Conservation (phyloP, 352 stramenopile genomes). For the Globisporangium irregulare region DNA sequence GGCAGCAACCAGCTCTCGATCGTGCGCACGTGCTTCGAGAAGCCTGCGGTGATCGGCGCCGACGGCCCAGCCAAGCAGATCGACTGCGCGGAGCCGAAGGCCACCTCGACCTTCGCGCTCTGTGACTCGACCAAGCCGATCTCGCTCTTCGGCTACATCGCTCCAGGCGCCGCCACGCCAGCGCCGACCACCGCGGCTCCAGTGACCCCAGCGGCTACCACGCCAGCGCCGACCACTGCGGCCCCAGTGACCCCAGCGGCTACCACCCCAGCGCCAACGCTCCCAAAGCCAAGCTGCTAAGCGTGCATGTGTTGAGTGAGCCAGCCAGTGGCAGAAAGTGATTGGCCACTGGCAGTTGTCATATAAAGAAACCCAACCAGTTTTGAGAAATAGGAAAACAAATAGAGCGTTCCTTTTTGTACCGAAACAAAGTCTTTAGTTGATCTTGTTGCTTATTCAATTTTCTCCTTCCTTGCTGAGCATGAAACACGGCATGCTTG, state of each 20-base stretch:
- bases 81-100: conserved; percentile 41
- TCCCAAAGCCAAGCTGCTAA: conserved; percentile 11
- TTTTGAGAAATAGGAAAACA: neutral
- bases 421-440: neutral
- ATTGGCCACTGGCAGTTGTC: neutral
- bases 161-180: conserved; percentile 14
- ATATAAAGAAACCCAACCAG: neutral
- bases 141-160: conserved; percentile 41
- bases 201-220: neutral
- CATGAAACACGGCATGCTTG: neutral
- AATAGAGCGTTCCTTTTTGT: conserved; percentile 3
- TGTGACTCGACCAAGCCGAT: conserved; percentile 44
- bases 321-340: neutral
- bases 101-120: conserved; percentile 47
- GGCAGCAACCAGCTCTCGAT: conserved; percentile 23
- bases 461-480: neutral
- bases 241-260: neutral
- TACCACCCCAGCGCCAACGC: neutral
- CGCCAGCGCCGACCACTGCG: neutral
- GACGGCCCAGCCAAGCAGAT: conserved; percentile 43
- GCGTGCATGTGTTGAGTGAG: neutral
- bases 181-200: conserved; percentile 2
- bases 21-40: conserved; percentile 26
- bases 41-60: conserved; percentile 29
- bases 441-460: neutral